Evolutionary conservation across 345 rosid species (phyloP).

Genomic region (Eucalyptus polyanthemos): DNA sequence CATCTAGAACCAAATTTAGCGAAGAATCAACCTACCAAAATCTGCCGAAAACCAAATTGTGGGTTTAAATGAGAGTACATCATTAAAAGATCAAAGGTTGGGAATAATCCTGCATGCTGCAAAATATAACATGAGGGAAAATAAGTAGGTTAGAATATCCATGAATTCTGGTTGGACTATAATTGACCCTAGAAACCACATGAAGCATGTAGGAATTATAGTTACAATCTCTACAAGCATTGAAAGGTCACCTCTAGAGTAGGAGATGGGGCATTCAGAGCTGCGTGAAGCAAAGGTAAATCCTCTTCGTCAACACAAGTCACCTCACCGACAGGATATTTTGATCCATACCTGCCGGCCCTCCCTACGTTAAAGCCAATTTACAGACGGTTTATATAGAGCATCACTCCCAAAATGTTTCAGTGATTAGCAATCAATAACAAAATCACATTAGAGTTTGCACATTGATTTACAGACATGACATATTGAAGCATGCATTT

Average conservation of each 20-base stretch:
- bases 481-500: background rate
- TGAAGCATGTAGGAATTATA: background rate
- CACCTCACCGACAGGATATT: constrained; percentile 85
- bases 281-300: constrained; percentile 68
- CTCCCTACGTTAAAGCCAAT: constrained; percentile 33
- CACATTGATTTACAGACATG: background rate
- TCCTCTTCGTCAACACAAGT: constrained; percentile 60
- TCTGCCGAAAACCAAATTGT: constrained; percentile 33
- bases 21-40: constrained; percentile 35
- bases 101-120: constrained; percentile 87
- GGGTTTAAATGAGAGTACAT: constrained; percentile 71
- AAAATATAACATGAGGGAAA: background rate
- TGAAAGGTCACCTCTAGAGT: constrained; percentile 42
- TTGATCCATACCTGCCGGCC: constrained; percentile 88
- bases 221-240: background rate
- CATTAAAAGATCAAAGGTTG: constrained; percentile 61
- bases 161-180: background rate
- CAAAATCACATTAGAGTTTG: background rate
- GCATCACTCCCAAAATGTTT: background rate
- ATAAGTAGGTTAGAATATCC: background rate
- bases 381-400: background rate
- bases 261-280: constrained; percentile 63
- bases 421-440: background rate
- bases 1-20: background rate
- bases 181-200: background rate